These are phyloP conservation scores for Alopecurus myosuroides DNA, from an alignment of 176 grass and related monocot species.

Conservation along the genomic window DNA sequence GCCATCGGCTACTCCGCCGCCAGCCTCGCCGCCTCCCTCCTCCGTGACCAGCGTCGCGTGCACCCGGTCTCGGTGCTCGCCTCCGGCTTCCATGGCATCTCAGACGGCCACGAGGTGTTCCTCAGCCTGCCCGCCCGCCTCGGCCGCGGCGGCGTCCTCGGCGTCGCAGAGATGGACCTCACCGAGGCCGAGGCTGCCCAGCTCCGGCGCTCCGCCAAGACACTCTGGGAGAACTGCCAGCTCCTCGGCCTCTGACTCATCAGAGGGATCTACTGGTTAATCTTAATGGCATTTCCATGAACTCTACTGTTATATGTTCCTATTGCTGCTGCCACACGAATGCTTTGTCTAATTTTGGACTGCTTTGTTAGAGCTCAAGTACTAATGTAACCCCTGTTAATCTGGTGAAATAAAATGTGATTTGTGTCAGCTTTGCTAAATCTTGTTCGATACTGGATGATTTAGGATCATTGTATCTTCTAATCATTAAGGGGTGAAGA, in stretches of 20 bases:
- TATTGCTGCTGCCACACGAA: too few relatives aligned
- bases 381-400: too few relatives aligned
- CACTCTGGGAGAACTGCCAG: conserved; percentile 62
- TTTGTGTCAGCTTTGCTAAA: too few relatives aligned
- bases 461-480: too few relatives aligned
- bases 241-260: conserved; percentile 38
- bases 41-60: conserved; percentile 73
- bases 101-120: conserved; percentile 59
- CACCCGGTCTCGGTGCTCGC: conserved; percentile 78
- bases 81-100: conserved; percentile 56
- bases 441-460: too few relatives aligned
- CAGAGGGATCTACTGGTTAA: too few relatives aligned
- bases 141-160: conserved; percentile 44
- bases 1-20: conserved; percentile 87
- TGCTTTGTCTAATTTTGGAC: too few relatives aligned
- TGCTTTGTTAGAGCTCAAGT: too few relatives aligned
- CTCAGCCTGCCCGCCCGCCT: conserved; percentile 71
- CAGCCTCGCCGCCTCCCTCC: conserved; percentile 51
- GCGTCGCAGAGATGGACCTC: conserved; percentile 58
- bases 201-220: conserved; percentile 53
- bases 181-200: conserved; percentile 54
- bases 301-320: background rate
- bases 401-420: too few relatives aligned
- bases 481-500: too few relatives aligned
- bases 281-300: background rate